Percentiles rank a stretch among this genome's conserved stretches.
These are phyloP conservation scores for Melastoma candidum DNA, from an alignment of 441 rosid species.

Conservation along the genomic window DNA sequence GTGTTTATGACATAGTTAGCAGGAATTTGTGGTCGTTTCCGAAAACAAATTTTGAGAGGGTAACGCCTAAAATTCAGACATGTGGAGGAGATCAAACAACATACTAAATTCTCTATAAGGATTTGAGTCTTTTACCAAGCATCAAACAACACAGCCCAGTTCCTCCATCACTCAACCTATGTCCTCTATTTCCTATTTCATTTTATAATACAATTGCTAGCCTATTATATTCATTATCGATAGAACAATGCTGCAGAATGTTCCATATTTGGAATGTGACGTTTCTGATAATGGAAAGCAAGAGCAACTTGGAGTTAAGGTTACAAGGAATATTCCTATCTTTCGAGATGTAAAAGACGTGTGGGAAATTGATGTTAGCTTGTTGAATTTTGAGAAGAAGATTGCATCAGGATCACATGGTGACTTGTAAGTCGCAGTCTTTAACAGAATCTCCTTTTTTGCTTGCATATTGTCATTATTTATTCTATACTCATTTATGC, in stretches of 20 bases:
- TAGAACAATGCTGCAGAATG: slow-evolving; percentile 34
- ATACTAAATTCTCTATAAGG: neutral
- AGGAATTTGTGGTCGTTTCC: too few species aligned
- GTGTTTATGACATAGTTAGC: too few species aligned
- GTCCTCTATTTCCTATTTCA: neutral
- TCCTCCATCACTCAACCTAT: neutral
- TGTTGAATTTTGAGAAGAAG: slow-evolving; percentile 38
- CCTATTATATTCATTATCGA: neutral
- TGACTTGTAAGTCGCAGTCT: slow-evolving; percentile 43
- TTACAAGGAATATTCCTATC: slow-evolving; percentile 18
- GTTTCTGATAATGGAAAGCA: slow-evolving; percentile 24
- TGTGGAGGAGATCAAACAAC: too few species aligned
- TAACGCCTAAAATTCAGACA: too few species aligned
- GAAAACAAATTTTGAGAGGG: too few species aligned
- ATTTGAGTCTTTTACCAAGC: slow-evolving; percentile 4
- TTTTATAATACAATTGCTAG: neutral
- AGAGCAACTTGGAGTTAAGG: slow-evolving; percentile 25
- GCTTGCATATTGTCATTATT: slow-evolving; percentile 15
- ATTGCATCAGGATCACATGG: slow-evolving; percentile 48
- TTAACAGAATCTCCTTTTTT: slow-evolving; percentile 9
- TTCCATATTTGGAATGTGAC: slow-evolving; percentile 17
- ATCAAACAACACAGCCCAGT: too few species aligned
- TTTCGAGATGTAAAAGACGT: slow-evolving; percentile 29
- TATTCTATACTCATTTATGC: slow-evolving; percentile 14
- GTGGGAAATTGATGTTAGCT: slow-evolving; percentile 55